Base-by-base conservation (phyloP, 2,329 filamentous ascomycete species). In the Fusarium sp. region DNA sequence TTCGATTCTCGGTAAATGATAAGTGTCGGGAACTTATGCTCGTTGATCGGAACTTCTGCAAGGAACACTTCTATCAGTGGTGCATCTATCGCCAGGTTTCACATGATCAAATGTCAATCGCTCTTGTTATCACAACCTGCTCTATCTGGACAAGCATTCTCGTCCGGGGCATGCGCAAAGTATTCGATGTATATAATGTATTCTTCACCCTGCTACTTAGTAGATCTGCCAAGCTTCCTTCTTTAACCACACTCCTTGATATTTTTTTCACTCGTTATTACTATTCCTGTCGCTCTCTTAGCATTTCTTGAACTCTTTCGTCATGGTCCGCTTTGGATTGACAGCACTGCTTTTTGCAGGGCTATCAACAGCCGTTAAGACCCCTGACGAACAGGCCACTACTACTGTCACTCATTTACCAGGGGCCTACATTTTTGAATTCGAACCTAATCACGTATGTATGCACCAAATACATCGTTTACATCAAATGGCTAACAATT, bases 341-440 rank as follows among this genome's bases (percentile, higher is more conserved):
- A 36, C 57, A 15, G 57, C 64, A 14, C 51, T 67, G 64, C 64
- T 67, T 14, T 62, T 67, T n/a, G 64, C 64, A 67, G 64, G 64
- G 31, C 15, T 67, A 52, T 67, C 64, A 13, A 24, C 34, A 40
- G 64, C 51, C 31, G 55, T 38, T 15, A 49, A 42, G 42, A 43
- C n/a, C 15, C 21, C 55, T 7, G 55, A 66, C 15, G 46, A 46
- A 40, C 40, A 21, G 1, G 14, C 52, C 31, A 39, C n/a, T 24
- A 65, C 62, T 13, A 53, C 46, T 36, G 40, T 43, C 3, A 49
- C 53, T 26, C 53, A 67, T 33, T 69, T 68, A 56, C 78, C 82
- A 3, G 84, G 85, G 33, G 82, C 82, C 31, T 88, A 83, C 75
- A 84, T 88, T 62, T 80, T 88, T 57, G 85, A 88, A 69, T 84